Evolutionary conservation across 148 eudicot genomes (phyloP).

Genomic region (Arctostaphylos glauca): DNA sequence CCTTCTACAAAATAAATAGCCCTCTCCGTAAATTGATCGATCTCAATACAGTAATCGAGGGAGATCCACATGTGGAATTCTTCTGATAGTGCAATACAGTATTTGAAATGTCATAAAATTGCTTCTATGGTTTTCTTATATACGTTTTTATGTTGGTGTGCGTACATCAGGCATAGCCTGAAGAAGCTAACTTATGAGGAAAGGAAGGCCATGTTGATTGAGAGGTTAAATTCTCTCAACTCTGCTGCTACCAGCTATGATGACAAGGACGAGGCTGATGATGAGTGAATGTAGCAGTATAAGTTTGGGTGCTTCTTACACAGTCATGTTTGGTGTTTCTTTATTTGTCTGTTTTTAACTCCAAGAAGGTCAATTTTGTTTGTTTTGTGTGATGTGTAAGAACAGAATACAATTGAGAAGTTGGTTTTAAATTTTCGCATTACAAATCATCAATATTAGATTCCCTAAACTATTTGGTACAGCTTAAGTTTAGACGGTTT

Average conservation of each 20-base stretch:
- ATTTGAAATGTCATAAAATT: neutral
- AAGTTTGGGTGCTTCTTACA: neutral
- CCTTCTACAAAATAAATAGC: no score
- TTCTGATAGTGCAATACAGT: no score
- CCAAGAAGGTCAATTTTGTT: conserved; percentile 3
- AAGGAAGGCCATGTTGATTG: conserved; percentile 46
- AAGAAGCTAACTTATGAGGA: no score
- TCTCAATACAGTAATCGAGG: no score
- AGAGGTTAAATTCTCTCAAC: conserved; percentile 65
- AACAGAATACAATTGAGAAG: neutral
- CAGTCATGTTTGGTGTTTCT: neutral
- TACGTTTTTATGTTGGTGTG: no score
- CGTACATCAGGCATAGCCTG: no score
- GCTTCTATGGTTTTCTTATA: neutral
- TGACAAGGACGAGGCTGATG: conserved; percentile 45
- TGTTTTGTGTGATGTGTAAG: neutral
- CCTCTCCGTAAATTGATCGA: no score
- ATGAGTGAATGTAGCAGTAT: conserved; percentile 31
- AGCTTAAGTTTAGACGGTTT: neutral
- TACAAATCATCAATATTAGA: neutral
- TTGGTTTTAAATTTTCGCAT: neutral
- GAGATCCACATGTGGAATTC: neutral
- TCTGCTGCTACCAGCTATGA: conserved; percentile 45
- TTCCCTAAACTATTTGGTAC: neutral
- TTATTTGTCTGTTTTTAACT: neutral